Evolutionary conservation across 202 grass and related monocot species (phyloP), one percentile per base, ranked within the genome.

Genomic region (Carex sylvatica): DNA sequence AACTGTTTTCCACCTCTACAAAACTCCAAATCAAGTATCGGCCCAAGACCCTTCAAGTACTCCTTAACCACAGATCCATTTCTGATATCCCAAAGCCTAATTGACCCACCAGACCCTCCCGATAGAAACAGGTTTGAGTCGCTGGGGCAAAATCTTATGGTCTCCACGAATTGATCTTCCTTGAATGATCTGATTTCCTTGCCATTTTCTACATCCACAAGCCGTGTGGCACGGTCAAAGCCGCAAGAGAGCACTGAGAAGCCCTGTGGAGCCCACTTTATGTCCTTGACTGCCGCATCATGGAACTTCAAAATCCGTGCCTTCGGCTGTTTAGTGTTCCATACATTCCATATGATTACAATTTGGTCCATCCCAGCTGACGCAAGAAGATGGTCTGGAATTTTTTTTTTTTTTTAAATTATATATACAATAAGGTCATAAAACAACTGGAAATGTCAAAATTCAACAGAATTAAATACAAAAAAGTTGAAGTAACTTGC

Each of bases 11-110:
- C 94, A 87, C 94, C 92, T 83, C 79, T 55, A 84, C 92, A 91
- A 78, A 94, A 97, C 26, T 92, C 90, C 87, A 92, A 81, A 80
- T 97, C 94, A 78, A 97, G 92, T 80, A 97, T 92, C 11, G 92
- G 83, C 10, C 90, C 88, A 64, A 92, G 92, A 65, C 14, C 87
- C 89, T 81, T 97, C 44, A 49, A 10, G 69, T 91, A 97, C 47
- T 92, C 87, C 86, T 87, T 89, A 44, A 87, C 89, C 23, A 81
- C 58, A 20, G 55, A 77, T 31, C 92, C 90, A 82, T 79, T 86
- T 78, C 92, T 91, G 78, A 91, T 87, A 85, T 97, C 94, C 94
- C 94, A 97, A 13, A 94, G 78, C 83, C 68, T 94, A 74, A 97
- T 90, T 47, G 87, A 88, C 83, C 94, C 92, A 10, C 83, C 92